A percentile compares a stretch with the other conserved stretches of the same genome.
Conservation (phyloP, 1,139 yeast species). For the Saccharomyces hybrid region DNA sequence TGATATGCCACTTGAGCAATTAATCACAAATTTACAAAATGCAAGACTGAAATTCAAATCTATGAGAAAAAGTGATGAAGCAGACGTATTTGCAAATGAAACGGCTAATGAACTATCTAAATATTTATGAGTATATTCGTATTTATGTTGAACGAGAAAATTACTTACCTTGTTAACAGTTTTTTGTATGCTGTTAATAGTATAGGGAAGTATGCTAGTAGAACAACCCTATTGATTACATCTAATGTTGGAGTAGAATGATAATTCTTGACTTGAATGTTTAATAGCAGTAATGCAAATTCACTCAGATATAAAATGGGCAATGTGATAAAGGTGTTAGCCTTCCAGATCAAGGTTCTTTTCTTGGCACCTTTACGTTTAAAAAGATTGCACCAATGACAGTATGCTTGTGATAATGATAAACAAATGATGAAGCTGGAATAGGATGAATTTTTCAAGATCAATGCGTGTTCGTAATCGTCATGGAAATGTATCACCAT, state of each 20-base stretch:
- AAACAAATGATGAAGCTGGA: conserved; percentile 29
- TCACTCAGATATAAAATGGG: conserved; percentile 46
- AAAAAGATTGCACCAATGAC: conserved; percentile 26
- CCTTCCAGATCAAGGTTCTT: conserved; percentile 37
- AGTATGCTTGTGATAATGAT: conserved; percentile 23
- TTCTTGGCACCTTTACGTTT: conserved; percentile 34
- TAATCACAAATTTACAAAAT: conserved; percentile 9
- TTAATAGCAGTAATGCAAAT: conserved; percentile 45
- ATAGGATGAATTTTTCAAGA: conserved; percentile 30
- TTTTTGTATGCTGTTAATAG: conserved; percentile 26
- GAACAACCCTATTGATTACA: conserved; percentile 17
- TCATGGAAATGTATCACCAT: conserved; percentile 40
- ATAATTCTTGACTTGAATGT: conserved; percentile 40
- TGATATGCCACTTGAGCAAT: neutral
- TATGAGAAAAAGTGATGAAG: conserved; percentile 12
- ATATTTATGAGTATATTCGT: conserved; percentile 5
- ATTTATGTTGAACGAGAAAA: neutral
- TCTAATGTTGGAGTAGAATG: conserved; percentile 21
- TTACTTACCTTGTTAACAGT: conserved; percentile 6
- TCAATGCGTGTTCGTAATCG: conserved; percentile 36
- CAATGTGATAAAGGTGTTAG: conserved; percentile 38
- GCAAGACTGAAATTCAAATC: conserved; percentile 19
- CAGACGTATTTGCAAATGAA: conserved; percentile 19
- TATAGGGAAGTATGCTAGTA: conserved; percentile 30
- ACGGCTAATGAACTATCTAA: conserved; percentile 27